These are phyloP conservation scores for Botrytis fragariae DNA, from an alignment of 2,329 filamentous ascomycete species.

Conservation along the genomic window DNA sequence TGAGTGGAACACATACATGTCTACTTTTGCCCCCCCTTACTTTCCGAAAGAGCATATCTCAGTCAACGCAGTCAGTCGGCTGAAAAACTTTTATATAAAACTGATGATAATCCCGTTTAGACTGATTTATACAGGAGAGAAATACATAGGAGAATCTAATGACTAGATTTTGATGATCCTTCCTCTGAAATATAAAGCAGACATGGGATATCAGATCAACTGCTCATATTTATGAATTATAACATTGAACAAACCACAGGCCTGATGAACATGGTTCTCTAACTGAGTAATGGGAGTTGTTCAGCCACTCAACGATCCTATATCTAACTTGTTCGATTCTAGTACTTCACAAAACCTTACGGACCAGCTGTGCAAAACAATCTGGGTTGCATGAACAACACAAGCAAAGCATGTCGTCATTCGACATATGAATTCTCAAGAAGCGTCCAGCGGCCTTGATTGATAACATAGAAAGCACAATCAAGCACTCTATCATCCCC, in stretches of 20 bases:
- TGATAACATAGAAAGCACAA: neutral
- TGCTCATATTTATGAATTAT: fast-evolving
- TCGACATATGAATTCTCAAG: neutral
- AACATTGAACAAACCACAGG: fast-evolving
- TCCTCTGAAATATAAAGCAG: neutral
- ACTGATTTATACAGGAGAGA: fast-evolving
- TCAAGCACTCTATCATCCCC: neutral
- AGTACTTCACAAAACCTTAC: neutral
- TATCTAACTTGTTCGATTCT: neutral
- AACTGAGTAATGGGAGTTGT: neutral
- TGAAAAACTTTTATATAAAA: too few species aligned
- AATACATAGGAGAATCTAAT: fast-evolving
- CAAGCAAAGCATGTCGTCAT: neutral
- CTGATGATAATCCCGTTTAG: neutral
- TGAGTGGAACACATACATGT: too few species aligned
- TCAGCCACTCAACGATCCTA: neutral
- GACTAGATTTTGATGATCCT: fast-evolving
- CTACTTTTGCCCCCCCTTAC: too few species aligned
- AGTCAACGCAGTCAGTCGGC: too few species aligned
- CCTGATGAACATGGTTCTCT: neutral
- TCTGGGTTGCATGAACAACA: neutral
- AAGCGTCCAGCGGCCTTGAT: neutral
- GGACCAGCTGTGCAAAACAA: neutral
- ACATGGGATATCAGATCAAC: neutral
- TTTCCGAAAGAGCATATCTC: too few species aligned